Evolutionary conservation across 306 rosid species (phyloP).

Genomic region (Ormosia emarginata): DNA sequence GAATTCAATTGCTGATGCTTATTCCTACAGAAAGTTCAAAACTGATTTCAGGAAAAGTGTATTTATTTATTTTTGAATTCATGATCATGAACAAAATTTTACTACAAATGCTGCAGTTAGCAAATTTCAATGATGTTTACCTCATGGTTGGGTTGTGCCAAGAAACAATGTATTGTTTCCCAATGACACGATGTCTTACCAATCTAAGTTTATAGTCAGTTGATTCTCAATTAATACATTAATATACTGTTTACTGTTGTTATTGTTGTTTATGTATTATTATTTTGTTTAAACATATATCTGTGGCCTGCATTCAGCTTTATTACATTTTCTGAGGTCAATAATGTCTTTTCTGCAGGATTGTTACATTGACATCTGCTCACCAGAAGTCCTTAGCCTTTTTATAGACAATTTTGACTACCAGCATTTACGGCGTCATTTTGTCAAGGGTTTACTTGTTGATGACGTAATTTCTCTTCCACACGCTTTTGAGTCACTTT

Average conservation of each 20-base stretch:
- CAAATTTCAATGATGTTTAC: not conserved
- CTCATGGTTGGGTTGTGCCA: constrained; percentile 6
- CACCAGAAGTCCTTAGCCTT: constrained; percentile 94
- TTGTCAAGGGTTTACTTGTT: constrained; percentile 91
- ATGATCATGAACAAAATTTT: not conserved
- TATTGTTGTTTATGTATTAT: not conserved
- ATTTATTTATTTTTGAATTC: not conserved
- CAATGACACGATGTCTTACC: not conserved
- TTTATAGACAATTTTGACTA: constrained; percentile 97
- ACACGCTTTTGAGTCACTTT: constrained; percentile 10
- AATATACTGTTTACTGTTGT: not conserved
- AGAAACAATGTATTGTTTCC: not conserved
- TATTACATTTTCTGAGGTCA: not conserved
- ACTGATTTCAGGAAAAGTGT: not conserved
- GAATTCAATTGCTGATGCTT: not conserved
- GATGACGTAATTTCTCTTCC: constrained; percentile 68
- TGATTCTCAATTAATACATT: not conserved
- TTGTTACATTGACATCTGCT: constrained; percentile 92
- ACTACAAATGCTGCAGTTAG: not conserved
- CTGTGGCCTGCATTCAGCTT: not conserved
- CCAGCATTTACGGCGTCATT: constrained; percentile 97
- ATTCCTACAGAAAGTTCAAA: not conserved
- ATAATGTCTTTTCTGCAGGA: constrained; percentile 60
- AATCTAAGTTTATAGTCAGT: not conserved
- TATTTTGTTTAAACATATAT: not conserved